Conservation (phyloP, 768 basidiomycete genomes). For the Cantharellus anzutake region DNA sequence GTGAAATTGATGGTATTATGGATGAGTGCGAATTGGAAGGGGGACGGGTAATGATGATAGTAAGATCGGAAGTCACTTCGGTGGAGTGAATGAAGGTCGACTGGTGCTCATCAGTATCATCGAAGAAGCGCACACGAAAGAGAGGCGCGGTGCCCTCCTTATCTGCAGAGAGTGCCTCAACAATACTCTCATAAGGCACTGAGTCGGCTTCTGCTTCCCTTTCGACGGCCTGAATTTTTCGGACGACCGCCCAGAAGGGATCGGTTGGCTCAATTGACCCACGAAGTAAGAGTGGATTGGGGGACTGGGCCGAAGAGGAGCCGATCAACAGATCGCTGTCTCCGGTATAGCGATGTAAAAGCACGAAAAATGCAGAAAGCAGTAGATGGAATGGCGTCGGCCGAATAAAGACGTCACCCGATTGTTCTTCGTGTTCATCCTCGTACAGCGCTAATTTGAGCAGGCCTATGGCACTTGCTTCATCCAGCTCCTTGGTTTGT, state of each 20-base stretch:
- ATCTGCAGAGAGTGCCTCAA: conserved; percentile 44
- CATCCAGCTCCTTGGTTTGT: conserved; percentile 49
- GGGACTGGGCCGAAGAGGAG: conserved; percentile 56
- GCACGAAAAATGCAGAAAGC: conserved; percentile 75
- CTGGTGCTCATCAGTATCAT: conserved; percentile 60
- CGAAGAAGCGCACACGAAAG: conserved; percentile 93
- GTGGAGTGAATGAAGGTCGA: conserved; percentile 64
- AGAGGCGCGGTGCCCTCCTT: conserved; percentile 49
- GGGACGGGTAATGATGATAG: conserved; percentile 67
- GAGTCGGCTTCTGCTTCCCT: conserved; percentile 63
- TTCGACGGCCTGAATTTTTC: conserved; percentile 70
- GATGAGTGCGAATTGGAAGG: conserved; percentile 47
- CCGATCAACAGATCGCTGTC: conserved; percentile 89
- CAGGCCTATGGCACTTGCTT: conserved; percentile 52
- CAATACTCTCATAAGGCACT: conserved; percentile 62
- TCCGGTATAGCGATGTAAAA: conserved; percentile 87
- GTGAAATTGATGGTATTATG: conserved; percentile 52
- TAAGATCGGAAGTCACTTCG: conserved; percentile 77
- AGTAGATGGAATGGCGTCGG: conserved; percentile 85
- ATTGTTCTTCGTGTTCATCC: conserved; percentile 31
- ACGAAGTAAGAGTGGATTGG: conserved; percentile 68
- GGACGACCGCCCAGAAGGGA: conserved; percentile 76
- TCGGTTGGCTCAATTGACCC: conserved; percentile 67
- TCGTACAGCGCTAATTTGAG: conserved; percentile 64
- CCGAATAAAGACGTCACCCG: conserved; percentile 21